phyloP scores from a whole-genome alignment of 495 filamentous ascomycete genomes.

The Xylaria telfairii region DNA sequence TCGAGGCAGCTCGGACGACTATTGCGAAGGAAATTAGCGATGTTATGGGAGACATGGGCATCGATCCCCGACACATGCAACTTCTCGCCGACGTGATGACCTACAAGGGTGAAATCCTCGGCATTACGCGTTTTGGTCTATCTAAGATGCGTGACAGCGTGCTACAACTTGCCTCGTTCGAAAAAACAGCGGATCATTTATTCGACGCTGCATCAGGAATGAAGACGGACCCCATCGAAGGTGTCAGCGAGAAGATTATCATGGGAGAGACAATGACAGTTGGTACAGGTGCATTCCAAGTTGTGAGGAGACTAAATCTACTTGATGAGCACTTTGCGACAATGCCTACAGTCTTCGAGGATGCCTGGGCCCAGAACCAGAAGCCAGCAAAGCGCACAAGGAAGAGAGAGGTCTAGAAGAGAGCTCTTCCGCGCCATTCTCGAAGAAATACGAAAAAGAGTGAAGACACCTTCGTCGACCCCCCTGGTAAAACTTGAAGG shows the following conservation, averaged over 20 bases:
- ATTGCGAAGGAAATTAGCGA: conserved; percentile 79
- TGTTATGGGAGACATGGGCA: conserved; percentile 92
- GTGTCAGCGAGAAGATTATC: conserved; percentile 96
- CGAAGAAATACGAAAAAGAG: background rate
- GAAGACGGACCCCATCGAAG: conserved; percentile 87
- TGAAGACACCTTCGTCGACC: background rate
- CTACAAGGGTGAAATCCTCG: conserved; percentile 96
- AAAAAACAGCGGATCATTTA: conserved; percentile 97
- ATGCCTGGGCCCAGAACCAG: conserved; percentile 60
- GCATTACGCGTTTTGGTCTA: conserved; percentile 95
- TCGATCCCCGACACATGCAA: conserved; percentile 98
- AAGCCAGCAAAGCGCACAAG: conserved; percentile 17
- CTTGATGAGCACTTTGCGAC: conserved; percentile 65
- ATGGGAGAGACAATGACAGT: conserved; percentile 93
- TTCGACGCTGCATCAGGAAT: conserved; percentile 93
- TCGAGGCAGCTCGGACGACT: conserved; percentile 88
- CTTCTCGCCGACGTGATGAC: conserved; percentile 99
- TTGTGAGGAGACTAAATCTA: conserved; percentile 77
- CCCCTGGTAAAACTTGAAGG: background rate
- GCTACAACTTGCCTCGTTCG: conserved; percentile 93
- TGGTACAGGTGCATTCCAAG: conserved; percentile 90
- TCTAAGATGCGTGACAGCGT: conserved; percentile 97
- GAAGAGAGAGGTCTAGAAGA: conserved; percentile 11
- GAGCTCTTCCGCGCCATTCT: background rate
- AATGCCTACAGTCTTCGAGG: conserved; percentile 78